A percentile compares a stretch with the other conserved stretches of the same genome.
Evolutionary conservation across 2,329 filamentous ascomycete species (phyloP).

Genomic region (Neonectria coccinea): DNA sequence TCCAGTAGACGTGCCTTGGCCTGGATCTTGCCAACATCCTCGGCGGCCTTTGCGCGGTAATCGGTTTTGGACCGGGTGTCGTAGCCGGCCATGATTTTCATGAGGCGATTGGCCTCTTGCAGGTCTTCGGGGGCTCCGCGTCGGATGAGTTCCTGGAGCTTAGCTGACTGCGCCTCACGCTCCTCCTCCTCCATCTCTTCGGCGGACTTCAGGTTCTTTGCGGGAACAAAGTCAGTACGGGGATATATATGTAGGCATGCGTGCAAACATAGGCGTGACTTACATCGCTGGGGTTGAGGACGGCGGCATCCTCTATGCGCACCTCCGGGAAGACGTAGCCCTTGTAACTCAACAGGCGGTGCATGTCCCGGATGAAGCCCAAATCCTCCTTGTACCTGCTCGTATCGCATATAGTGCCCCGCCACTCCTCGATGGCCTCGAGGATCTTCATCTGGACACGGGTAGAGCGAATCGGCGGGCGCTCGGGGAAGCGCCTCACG

Average conservation of each 20-base stretch:
- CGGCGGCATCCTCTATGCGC: slow-evolving; percentile 91
- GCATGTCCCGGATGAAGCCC: slow-evolving; percentile 98
- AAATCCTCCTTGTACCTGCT: slow-evolving; percentile 97
- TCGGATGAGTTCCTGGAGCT: slow-evolving; percentile 95
- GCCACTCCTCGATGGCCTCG: slow-evolving; percentile 98
- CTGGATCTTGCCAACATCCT: slow-evolving; percentile 94
- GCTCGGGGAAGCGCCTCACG: slow-evolving; percentile 93
- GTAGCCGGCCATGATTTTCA: slow-evolving; percentile 99
- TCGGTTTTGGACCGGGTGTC: slow-evolving; percentile 96
- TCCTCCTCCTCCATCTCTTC: slow-evolving; percentile 99
- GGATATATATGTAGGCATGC: slow-evolving; percentile 48
- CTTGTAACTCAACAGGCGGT: slow-evolving; percentile 93
- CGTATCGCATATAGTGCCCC: slow-evolving; percentile 97
- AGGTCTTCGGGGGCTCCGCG: slow-evolving; percentile 91
- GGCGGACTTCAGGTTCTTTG: slow-evolving; percentile 90
- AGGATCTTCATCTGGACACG: slow-evolving; percentile 93
- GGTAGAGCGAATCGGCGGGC: slow-evolving; percentile 86
- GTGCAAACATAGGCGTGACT: slow-evolving; percentile 53
- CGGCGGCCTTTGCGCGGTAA: slow-evolving; percentile 96
- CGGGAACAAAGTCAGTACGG: slow-evolving; percentile 46
- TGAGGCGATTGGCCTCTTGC: slow-evolving; percentile 95
- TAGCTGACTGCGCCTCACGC: slow-evolving; percentile 93
- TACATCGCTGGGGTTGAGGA: slow-evolving; percentile 96
- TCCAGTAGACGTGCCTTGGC: slow-evolving; percentile 93
- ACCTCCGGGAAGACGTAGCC: slow-evolving; percentile 96